Conservation (phyloP, 805 yeast genomes). For the Peterozyma xylosa region DNA sequence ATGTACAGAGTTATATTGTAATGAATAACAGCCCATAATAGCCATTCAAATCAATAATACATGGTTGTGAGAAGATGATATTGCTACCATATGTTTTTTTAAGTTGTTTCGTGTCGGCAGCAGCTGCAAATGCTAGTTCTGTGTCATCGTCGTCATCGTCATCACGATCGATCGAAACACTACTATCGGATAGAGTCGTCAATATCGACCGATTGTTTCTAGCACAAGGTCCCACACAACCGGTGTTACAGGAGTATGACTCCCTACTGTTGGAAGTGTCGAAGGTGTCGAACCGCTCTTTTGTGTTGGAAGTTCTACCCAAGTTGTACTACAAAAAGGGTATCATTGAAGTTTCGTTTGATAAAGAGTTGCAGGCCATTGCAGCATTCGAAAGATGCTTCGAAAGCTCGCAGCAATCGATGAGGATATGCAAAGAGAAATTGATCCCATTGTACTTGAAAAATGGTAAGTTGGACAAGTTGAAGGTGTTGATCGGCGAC, state of each 20-base stretch:
- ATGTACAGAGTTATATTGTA: too few relatives aligned
- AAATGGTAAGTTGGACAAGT: constrained; percentile 39
- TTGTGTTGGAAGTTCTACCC: constrained; percentile 18
- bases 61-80: too few relatives aligned
- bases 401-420: constrained; percentile 26
- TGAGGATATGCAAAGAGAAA: constrained; percentile 40
- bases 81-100: too few relatives aligned
- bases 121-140: too few relatives aligned
- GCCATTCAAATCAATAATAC: too few relatives aligned
- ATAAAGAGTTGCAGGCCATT: constrained; percentile 46
- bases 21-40: too few relatives aligned
- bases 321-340: constrained; percentile 55
- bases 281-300: constrained; percentile 4
- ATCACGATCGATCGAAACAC: too few relatives aligned
- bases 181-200: background rate
- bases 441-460: constrained; percentile 41
- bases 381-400: constrained; percentile 42
- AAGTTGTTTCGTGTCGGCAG: too few relatives aligned
- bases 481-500: constrained; percentile 12
- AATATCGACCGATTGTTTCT: constrained; percentile 8
- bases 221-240: constrained; percentile 19
- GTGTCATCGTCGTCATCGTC: too few relatives aligned
- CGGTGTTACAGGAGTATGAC: constrained; percentile 22
- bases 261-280: constrained; percentile 13
- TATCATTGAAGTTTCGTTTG: constrained; percentile 48